Evolutionary conservation across 345 rosid genomes (phyloP).

Genomic region (Gossypium mustelinum): DNA sequence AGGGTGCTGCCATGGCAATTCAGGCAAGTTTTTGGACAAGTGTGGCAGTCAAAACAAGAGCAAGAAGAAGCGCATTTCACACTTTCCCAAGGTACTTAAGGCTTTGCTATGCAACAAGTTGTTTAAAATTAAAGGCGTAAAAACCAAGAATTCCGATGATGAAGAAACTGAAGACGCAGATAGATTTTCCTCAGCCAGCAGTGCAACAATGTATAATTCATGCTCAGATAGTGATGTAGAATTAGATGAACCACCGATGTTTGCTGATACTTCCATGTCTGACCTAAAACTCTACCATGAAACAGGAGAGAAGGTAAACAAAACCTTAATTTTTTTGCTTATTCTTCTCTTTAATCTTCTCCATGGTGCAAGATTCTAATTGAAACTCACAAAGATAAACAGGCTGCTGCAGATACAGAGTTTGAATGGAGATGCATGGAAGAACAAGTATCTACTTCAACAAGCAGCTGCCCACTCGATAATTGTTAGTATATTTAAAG

Average conservation of each 20-base stretch:
- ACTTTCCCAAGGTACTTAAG: conserved; percentile 27
- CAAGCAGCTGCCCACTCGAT: conserved; percentile 15
- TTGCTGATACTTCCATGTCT: conserved; percentile 10
- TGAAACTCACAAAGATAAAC: conserved; percentile 27
- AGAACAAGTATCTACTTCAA: conserved; percentile 16
- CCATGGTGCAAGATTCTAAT: not conserved
- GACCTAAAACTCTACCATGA: conserved; percentile 1
- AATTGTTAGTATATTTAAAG: conserved; percentile 12
- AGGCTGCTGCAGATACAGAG: conserved; percentile 31
- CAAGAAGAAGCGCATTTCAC: conserved; percentile 25
- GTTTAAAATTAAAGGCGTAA: conserved; percentile 19
- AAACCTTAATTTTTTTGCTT: not conserved
- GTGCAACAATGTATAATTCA: conserved; percentile 33
- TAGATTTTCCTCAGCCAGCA: conserved; percentile 29
- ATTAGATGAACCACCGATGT: conserved; percentile 25
- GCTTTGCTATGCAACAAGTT: conserved; percentile 23
- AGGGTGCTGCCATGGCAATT: conserved; percentile 27
- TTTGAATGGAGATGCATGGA: conserved; percentile 15
- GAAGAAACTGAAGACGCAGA: conserved; percentile 26
- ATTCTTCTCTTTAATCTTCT: not conserved
- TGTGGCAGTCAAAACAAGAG: conserved; percentile 7
- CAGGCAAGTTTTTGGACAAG: conserved; percentile 19
- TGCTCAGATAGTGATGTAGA: conserved; percentile 30
- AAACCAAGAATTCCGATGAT: conserved; percentile 12
- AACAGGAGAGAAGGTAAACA: conserved; percentile 32